phyloP scores from a whole-genome alignment of 768 basidiomycete species.

The Rhodotorula graminis region DNA sequence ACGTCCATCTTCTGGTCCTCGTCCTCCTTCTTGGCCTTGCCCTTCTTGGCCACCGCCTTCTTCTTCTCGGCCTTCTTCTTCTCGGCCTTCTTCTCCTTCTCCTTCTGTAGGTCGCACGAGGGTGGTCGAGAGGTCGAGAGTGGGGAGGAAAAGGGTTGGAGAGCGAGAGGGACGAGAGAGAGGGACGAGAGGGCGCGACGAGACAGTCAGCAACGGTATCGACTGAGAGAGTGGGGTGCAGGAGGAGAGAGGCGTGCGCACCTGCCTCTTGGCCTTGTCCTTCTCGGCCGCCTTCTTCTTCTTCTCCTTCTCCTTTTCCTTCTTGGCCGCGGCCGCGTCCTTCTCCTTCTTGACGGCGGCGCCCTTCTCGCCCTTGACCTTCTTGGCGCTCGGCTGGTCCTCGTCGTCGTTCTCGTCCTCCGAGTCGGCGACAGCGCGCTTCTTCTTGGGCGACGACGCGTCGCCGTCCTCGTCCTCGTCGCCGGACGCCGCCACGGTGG shows the following conservation, averaged over 20 bases:
- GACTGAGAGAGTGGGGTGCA: neutral
- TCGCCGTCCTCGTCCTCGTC: slow-evolving; percentile 12
- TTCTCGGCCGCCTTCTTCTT: slow-evolving; percentile 52
- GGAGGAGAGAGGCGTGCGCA: neutral
- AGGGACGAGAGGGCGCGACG: neutral
- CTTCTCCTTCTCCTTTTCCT: slow-evolving; percentile 48
- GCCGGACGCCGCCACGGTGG: slow-evolving; percentile 45
- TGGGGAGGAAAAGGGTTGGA: neutral
- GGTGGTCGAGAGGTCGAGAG: no score
- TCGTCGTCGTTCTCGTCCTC: slow-evolving; percentile 24
- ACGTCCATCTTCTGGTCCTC: slow-evolving; percentile 48
- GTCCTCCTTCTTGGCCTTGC: slow-evolving; percentile 52
- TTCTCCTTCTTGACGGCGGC: slow-evolving; percentile 1
- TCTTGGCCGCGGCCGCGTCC: slow-evolving; percentile 4
- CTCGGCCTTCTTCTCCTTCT: slow-evolving; percentile 16
- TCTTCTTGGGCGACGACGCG: slow-evolving; percentile 17
- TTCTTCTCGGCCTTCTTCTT: slow-evolving; percentile 51
- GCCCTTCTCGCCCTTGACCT: neutral
- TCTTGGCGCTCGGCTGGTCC: slow-evolving; percentile 13
- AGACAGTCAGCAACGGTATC: no score
- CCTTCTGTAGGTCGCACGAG: neutral
- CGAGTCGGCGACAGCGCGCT: slow-evolving; percentile 52
- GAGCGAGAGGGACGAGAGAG: neutral
- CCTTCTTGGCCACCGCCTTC: slow-evolving; percentile 31
- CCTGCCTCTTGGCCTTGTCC: slow-evolving; percentile 41